phyloP scores from a whole-genome alignment of 2,329 filamentous ascomycete species.

The Metarhizium anisopliae region DNA sequence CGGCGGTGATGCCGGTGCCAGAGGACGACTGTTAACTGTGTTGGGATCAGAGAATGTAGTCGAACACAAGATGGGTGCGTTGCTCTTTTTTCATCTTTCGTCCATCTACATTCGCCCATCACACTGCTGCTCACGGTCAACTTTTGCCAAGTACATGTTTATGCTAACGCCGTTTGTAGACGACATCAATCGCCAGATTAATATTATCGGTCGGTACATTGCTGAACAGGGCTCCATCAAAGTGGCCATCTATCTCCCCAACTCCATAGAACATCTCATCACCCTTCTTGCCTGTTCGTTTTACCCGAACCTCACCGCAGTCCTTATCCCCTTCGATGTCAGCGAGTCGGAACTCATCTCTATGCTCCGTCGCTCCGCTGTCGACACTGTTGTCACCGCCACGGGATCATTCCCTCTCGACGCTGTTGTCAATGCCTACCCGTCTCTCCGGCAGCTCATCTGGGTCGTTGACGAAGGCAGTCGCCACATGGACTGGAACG shows the following conservation, averaged over 20 bases:
- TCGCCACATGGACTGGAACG: slow-evolving; percentile 91
- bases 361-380: slow-evolving; percentile 63
- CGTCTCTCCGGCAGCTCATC: slow-evolving; percentile 66
- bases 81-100: background rate
- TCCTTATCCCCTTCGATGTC: slow-evolving; percentile 77
- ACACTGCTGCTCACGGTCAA: background rate
- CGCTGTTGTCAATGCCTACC: slow-evolving; percentile 57
- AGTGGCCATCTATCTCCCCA: slow-evolving; percentile 85
- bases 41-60: slow-evolving; percentile 65
- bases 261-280: slow-evolving; percentile 80
- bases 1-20: slow-evolving; percentile 56
- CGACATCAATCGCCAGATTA: slow-evolving; percentile 77
- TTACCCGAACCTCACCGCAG: slow-evolving; percentile 68
- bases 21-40: slow-evolving; percentile 69
- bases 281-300: slow-evolving; percentile 84
- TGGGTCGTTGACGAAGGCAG: slow-evolving; percentile 92
- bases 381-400: slow-evolving; percentile 74
- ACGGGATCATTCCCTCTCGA: slow-evolving; percentile 83
- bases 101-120: background rate
- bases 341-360: slow-evolving; percentile 58
- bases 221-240: slow-evolving; percentile 62
- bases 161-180: slow-evolving; percentile 27
- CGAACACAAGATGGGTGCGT: slow-evolving; percentile 57
- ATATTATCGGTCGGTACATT: slow-evolving; percentile 71
- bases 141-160: background rate